phyloP scores from a whole-genome alignment of 805 yeast genomes.

The Ogataea methylovora region DNA sequence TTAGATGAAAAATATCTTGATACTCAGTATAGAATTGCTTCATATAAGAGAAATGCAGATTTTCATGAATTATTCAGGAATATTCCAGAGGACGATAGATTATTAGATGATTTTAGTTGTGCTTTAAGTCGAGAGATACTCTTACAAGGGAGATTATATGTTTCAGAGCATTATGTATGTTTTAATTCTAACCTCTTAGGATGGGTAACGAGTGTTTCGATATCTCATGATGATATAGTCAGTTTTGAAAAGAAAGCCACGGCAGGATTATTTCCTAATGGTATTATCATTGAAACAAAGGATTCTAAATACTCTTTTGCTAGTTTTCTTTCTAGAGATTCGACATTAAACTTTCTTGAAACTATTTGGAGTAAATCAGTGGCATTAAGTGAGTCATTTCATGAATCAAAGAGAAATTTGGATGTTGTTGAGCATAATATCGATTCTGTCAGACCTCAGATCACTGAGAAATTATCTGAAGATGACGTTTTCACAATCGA shows the following conservation, averaged over 20 bases:
- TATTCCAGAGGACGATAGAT: constrained; percentile 59
- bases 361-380: constrained; percentile 55
- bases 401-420: constrained; percentile 14
- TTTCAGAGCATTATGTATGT: constrained; percentile 71
- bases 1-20: constrained; percentile 50
- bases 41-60: constrained; percentile 56
- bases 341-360: constrained; percentile 62
- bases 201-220: constrained; percentile 77
- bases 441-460: not conserved
- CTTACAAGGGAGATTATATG: constrained; percentile 79
- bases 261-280: constrained; percentile 88
- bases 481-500: constrained; percentile 24
- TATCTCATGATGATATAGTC: constrained; percentile 64
- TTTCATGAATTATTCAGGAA: constrained; percentile 71
- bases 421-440: no score
- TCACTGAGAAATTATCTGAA: constrained; percentile 14
- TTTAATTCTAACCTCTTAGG: constrained; percentile 85
- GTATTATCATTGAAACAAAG: constrained; percentile 63
- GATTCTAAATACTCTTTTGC: constrained; percentile 72
- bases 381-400: constrained; percentile 20
- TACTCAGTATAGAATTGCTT: constrained; percentile 58
- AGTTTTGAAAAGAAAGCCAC: constrained; percentile 76
- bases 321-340: constrained; percentile 76
- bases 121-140: constrained; percentile 83
- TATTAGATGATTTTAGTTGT: constrained; percentile 84